phyloP scores from a whole-genome alignment of 768 basidiomycete genomes.

The button mushroom (Agaricus bisporus) region DNA sequence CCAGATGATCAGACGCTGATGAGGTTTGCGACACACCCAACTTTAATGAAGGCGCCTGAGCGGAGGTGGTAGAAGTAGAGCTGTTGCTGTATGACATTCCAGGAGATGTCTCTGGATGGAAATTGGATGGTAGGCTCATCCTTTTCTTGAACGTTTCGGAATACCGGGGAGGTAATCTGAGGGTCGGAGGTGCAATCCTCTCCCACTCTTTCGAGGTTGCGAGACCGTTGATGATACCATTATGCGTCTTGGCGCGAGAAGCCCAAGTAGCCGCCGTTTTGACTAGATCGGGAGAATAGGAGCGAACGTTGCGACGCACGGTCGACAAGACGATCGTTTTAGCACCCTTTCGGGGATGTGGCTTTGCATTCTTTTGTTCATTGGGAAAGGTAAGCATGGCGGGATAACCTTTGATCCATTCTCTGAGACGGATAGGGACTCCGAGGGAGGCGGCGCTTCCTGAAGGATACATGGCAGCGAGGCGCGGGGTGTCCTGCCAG shows the following conservation, averaged over 20 bases:
- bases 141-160: slow-evolving; percentile 72
- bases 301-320: slow-evolving; percentile 75
- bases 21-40: slow-evolving; percentile 13
- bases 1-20: slow-evolving; percentile 28
- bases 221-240: slow-evolving; percentile 34
- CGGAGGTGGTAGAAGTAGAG: slow-evolving; percentile 28
- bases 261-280: slow-evolving; percentile 51
- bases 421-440: slow-evolving; percentile 80
- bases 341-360: slow-evolving; percentile 69
- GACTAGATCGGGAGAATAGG: slow-evolving; percentile 85
- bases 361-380: slow-evolving; percentile 40
- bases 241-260: slow-evolving; percentile 20
- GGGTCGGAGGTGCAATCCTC: slow-evolving; percentile 55
- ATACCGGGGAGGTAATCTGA: slow-evolving; percentile 61
- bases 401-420: slow-evolving; percentile 90
- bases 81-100: slow-evolving; percentile 24
- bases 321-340: slow-evolving; percentile 72
- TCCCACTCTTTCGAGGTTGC: slow-evolving; percentile 71
- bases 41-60: slow-evolving; percentile 33
- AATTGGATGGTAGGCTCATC: slow-evolving; percentile 59
- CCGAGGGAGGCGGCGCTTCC: slow-evolving; percentile 55
- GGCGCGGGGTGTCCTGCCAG: slow-evolving; percentile 59
- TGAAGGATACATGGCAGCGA: slow-evolving; percentile 27
- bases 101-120: slow-evolving; percentile 47
- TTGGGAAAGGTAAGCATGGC: slow-evolving; percentile 64